These are phyloP conservation scores for Hypoxylon sp. DNA, from an alignment of 2,329 filamentous ascomycete species.

Conservation along the genomic window DNA sequence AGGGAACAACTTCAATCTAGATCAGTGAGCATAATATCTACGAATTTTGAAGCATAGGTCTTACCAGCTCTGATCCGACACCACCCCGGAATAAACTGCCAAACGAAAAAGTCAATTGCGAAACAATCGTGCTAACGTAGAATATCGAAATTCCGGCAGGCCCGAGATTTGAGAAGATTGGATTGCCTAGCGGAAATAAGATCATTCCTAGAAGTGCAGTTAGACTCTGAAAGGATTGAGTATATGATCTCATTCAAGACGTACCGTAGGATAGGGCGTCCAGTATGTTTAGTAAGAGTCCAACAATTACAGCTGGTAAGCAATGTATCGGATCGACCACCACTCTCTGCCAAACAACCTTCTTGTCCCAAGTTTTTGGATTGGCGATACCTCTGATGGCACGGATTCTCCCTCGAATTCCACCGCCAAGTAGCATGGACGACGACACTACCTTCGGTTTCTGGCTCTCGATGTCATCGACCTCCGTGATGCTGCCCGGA, in stretches of 20 bases:
- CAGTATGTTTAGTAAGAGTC: conserved; percentile 89
- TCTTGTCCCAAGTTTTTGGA: conserved; percentile 80
- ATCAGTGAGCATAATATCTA: conserved; percentile 36
- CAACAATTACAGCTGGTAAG: conserved; percentile 89
- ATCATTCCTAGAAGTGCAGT: conserved; percentile 78
- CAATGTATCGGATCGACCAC: conserved; percentile 78
- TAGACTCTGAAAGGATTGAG: conserved; percentile 22
- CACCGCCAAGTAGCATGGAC: conserved; percentile 50
- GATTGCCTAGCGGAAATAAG: conserved; percentile 89
- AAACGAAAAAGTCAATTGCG: conserved; percentile 89
- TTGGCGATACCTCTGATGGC: conserved; percentile 61
- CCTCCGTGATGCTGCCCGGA: conserved; percentile 52
- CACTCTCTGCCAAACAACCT: conserved; percentile 73
- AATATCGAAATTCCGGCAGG: conserved; percentile 98
- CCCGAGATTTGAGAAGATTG: conserved; percentile 87
- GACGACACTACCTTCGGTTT: conserved; percentile 56
- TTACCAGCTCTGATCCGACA: conserved; percentile 91
- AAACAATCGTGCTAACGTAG: conserved; percentile 96
- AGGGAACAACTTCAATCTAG: conserved; percentile 95
- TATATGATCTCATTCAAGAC: conserved; percentile 39
- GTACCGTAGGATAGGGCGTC: conserved; percentile 93
- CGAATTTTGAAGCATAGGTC: conserved; percentile 48
- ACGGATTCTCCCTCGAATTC: conserved; percentile 44
- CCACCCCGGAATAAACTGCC: conserved; percentile 92
- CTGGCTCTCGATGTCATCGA: conserved; percentile 67